Evolutionary conservation across 2,329 filamentous ascomycete species (phyloP), one percentile per base, ranked within the genome.

Genomic region (Penicillium occitanis): DNA sequence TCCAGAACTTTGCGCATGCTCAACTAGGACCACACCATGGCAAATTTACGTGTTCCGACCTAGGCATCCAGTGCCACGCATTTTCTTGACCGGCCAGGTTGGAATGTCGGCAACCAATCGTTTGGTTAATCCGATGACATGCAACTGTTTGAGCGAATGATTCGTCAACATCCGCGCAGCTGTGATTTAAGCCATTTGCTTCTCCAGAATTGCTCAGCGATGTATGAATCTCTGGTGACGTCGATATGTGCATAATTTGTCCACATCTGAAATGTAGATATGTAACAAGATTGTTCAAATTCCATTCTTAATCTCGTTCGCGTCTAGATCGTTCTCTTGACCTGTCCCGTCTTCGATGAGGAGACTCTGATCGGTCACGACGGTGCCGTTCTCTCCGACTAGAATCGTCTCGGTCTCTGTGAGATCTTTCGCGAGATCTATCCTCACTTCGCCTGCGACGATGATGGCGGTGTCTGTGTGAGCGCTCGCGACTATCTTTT

Each of bases 381-480:
- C 46, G 55, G 48, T 48, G 33, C 40, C 67, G 69, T 72, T 66
- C 76, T 74, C 51, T 72, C 14, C 50, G 59, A 58, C 50, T 55
- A 48, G 25, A 35, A 7, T 67, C 69, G 35, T 74, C 75, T 40
- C 72, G 72, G 42, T 73, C 68, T 67, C 73, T 70, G 14, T 73
- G 74, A 64, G 70, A 71, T 62, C 70, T 75, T 19, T 79, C 75
- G 25, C 71, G 69, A 14, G 74, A 76, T 61, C 71, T 73, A 51
- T 75, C 75, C n/a, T 71, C 66, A 44, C 74, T 73, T 35, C 75
- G 71, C 28, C 73, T 70, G 66, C 67, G 71, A 61, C 71, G 70
- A 48, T 79, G 80, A 35, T 80, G 79, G 66, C 77, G 77, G 70
- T 83, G 81, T 42, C 78, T 79, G 69, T 77, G 78, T 17, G 76